Percentiles rank a stretch among this genome's conserved stretches.
phyloP scores from a whole-genome alignment of 129 eudicot species.

The Lactuca sativa region DNA sequence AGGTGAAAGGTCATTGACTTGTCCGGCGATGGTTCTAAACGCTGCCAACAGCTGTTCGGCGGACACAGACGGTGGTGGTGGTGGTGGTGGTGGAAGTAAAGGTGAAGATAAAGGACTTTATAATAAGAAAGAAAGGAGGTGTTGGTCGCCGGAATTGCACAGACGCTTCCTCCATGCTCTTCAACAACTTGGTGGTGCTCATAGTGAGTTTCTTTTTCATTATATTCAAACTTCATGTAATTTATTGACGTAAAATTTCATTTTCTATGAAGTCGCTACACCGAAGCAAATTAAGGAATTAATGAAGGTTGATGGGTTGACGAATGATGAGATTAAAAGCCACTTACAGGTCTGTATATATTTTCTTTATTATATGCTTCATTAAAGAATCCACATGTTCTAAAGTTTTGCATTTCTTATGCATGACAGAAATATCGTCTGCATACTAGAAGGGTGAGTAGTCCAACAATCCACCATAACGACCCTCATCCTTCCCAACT shows the following conservation, averaged over 20 bases:
- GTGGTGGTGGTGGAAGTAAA: conserved; percentile 38
- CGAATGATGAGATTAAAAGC: conserved; percentile 95
- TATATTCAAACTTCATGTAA: background rate
- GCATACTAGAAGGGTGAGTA: conserved; percentile 76
- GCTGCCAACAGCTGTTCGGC: conserved; percentile 54
- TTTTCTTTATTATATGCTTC: background rate
- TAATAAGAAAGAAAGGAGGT: conserved; percentile 71
- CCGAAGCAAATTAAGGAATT: conserved; percentile 95
- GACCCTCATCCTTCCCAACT: conserved; percentile 57
- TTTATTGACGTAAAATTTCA: background rate
- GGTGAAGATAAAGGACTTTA: conserved; percentile 50
- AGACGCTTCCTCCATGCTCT: conserved; percentile 75
- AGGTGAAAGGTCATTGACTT: background rate
- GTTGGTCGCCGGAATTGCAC: conserved; percentile 95
- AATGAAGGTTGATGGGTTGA: conserved; percentile 97
- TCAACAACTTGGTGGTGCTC: conserved; percentile 97
- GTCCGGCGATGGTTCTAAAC: conserved; percentile 11
- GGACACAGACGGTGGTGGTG: conserved; percentile 44
- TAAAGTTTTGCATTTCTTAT: conserved; percentile 9
- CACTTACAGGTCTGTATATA: conserved; percentile 80
- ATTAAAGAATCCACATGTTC: background rate
- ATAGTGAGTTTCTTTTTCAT: conserved; percentile 44
- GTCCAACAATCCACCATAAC: conserved; percentile 42
- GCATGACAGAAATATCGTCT: conserved; percentile 72
- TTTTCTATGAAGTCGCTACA: conserved; percentile 70